Evolutionary conservation across 192 early-diverging fungal species (phyloP).

Genomic region (Glomus cerebriforme): DNA sequence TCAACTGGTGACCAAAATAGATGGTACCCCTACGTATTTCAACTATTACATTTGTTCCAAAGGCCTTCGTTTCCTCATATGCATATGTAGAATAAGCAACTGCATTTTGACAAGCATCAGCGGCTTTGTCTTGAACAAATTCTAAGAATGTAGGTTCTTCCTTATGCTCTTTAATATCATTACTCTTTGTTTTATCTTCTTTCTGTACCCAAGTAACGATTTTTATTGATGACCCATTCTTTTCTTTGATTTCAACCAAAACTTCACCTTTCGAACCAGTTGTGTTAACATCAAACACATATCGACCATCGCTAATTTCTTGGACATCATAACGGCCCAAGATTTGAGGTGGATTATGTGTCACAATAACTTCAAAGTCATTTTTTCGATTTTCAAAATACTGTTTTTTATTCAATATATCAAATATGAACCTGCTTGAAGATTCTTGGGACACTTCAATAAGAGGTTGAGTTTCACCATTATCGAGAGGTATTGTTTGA

Average conservation of each 20-base stretch:
- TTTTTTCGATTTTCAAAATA: neutral
- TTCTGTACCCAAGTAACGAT: neutral
- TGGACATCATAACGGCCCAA: slow-evolving; percentile 1
- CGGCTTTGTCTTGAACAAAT: neutral
- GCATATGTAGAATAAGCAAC: neutral
- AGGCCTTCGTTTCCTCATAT: neutral
- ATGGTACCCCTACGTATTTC: neutral
- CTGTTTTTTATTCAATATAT: neutral
- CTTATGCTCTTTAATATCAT: neutral
- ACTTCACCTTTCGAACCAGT: slow-evolving; percentile 10
- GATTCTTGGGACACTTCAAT: slow-evolving; percentile 19
- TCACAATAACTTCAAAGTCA: slow-evolving; percentile 16
- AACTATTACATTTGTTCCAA: neutral
- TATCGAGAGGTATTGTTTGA: neutral
- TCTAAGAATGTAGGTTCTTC: neutral
- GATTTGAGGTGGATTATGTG: slow-evolving; percentile 19
- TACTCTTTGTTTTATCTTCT: neutral
- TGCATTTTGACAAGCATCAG: neutral
- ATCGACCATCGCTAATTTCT: slow-evolving; percentile 11
- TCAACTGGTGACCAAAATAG: neutral
- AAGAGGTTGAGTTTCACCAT: neutral
- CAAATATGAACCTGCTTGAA: neutral
- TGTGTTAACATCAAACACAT: slow-evolving; percentile 20
- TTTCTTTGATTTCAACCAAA: slow-evolving; percentile 16
- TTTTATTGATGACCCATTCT: neutral